These are phyloP conservation scores for Claviceps spartinae DNA, from an alignment of 2,329 filamentous ascomycete species.

Conservation along the genomic window DNA sequence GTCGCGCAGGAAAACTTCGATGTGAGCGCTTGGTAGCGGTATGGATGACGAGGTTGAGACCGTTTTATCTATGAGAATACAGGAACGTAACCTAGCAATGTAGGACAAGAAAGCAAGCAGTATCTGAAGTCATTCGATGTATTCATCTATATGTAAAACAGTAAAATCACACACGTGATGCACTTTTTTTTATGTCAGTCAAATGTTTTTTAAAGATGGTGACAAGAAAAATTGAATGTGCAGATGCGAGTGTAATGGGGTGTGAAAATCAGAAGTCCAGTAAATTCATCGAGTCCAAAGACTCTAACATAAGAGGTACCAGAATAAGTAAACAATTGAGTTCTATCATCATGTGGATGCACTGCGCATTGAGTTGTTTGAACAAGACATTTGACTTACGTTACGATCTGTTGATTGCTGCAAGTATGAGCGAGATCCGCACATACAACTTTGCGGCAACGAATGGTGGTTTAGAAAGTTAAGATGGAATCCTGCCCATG, in stretches of 20 bases:
- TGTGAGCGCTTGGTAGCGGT: constrained; percentile 64
- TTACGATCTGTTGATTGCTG: not conserved
- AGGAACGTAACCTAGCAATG: constrained; percentile 6
- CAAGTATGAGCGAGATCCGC: not conserved
- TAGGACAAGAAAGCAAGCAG: not conserved
- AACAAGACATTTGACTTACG: constrained; percentile 5
- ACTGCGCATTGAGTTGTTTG: not conserved
- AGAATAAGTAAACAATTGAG: constrained; percentile 53
- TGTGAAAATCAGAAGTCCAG: constrained; percentile 61
- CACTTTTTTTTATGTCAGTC: constrained; percentile 4
- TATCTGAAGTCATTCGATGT: constrained; percentile 1
- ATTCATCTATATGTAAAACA: constrained; percentile 10
- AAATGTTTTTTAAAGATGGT: constrained; percentile 1
- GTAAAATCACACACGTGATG: constrained; percentile 1
- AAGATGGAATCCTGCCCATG: not conserved
- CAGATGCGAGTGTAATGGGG: constrained; percentile 2
- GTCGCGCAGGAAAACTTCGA: constrained; percentile 77
- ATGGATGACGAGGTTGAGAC: not conserved
- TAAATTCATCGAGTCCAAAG: constrained; percentile 62
- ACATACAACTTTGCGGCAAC: not conserved
- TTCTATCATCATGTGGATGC: constrained; percentile 54
- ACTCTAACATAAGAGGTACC: constrained; percentile 96
- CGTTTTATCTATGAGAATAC: not conserved
- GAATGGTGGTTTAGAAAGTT: not conserved
- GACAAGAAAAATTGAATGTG: not conserved